Evolutionary conservation across 202 grass and related monocot species (phyloP).

Genomic region (Zoysia matrella): DNA sequence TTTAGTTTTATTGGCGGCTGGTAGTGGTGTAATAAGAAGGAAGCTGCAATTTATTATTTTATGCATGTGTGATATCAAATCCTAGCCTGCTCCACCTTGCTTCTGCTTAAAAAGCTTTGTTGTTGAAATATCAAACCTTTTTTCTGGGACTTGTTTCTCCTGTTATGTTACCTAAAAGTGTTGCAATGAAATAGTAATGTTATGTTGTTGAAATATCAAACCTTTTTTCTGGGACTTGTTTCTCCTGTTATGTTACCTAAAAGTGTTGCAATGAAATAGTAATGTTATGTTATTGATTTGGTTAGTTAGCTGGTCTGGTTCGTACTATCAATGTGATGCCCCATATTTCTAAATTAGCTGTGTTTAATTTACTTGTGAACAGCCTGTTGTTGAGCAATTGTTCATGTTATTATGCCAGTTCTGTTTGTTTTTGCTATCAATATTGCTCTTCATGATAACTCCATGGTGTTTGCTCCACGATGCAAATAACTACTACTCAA

Average conservation of each 20-base stretch:
- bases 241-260: background rate
- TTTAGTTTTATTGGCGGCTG: constrained; percentile 24
- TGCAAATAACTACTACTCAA: constrained; percentile 14
- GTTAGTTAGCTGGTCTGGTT: constrained; percentile 5
- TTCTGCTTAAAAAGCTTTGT: background rate
- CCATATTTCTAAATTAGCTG: background rate
- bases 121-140: background rate
- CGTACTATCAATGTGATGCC: background rate
- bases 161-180: background rate
- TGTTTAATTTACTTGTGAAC: constrained; percentile 8
- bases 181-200: constrained; percentile 1
- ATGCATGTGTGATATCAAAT: background rate
- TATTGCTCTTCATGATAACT: background rate
- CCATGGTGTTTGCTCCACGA: background rate
- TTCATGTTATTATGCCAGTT: background rate
- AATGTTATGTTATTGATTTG: background rate
- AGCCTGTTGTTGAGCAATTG: background rate
- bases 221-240: background rate
- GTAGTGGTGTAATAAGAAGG: background rate
- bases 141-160: background rate
- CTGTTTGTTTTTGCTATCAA: background rate
- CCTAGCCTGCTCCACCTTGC: background rate
- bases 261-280: constrained; percentile 5
- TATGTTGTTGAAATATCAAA: background rate
- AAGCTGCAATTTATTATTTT: constrained; percentile 11